Percentiles rank a stretch among this genome's conserved stretches.
Conservation (phyloP, 2,329 filamentous ascomycete genomes). For the Massarina eburnea region DNA sequence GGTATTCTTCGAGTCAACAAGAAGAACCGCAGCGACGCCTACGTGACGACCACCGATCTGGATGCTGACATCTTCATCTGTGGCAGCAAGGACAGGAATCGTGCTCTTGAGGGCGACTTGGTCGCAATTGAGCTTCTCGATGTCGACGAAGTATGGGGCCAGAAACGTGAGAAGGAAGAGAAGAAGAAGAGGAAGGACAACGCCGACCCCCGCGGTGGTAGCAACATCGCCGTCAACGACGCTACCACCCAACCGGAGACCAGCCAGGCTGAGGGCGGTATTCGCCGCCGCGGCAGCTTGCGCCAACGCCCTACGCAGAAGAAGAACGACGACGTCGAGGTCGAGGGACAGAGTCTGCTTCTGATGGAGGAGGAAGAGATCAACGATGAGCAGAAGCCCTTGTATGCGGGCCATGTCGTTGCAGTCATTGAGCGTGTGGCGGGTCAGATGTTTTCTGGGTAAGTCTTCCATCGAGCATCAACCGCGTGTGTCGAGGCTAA, state of each 20-base stretch:
- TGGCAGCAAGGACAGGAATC: constrained; percentile 97
- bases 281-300: constrained; percentile 90
- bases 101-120: constrained; percentile 91
- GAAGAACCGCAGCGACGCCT: constrained; percentile 98
- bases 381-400: constrained; percentile 94
- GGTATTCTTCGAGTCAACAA: constrained; percentile 98
- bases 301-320: constrained; percentile 97
- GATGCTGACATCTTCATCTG: constrained; percentile 99
- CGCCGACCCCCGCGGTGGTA: constrained; percentile 83
- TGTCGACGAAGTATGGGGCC: constrained; percentile 96
- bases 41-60: constrained; percentile 90
- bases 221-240: constrained; percentile 66
- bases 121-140: constrained; percentile 95
- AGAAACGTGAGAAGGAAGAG: constrained; percentile 99
- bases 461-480: constrained; percentile 8
- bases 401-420: constrained; percentile 96
- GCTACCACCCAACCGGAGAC: constrained; percentile 57
- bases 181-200: constrained; percentile 99
- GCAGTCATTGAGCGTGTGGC: constrained; percentile 96
- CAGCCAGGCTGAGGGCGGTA: constrained; percentile 76
- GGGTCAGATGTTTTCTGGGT: constrained; percentile 94
- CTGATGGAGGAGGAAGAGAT: constrained; percentile 98
- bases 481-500: constrained; percentile 11
- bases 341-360: constrained; percentile 94
- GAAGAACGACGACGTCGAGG: constrained; percentile 99